Conservation (phyloP, 345 rosid genomes). For the Trapa incisa region DNA sequence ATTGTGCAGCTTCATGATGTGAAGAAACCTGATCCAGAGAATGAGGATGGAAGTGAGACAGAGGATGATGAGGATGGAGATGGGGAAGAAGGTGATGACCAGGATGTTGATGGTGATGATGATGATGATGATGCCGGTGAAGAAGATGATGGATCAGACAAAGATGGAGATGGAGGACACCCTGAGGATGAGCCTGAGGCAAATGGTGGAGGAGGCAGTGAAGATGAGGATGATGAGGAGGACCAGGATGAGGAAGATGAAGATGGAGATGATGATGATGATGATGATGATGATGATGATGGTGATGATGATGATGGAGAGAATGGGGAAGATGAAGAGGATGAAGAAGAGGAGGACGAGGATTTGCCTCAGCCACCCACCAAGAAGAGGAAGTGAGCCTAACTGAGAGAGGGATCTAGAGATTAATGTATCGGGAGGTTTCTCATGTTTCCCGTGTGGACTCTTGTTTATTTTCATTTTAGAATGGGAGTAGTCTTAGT, state of each 20-base stretch:
- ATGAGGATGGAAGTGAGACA: slow-evolving; percentile 33
- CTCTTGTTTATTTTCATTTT: not conserved
- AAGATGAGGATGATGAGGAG: slow-evolving; percentile 29
- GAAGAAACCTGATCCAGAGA: slow-evolving; percentile 32
- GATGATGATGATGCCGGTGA: slow-evolving; percentile 34
- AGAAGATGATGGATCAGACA: slow-evolving; percentile 27
- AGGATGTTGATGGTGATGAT: slow-evolving; percentile 30
- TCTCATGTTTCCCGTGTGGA: not conserved
- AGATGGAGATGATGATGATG: slow-evolving; percentile 11
- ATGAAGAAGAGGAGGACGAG: slow-evolving; percentile 13
- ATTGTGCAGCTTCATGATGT: slow-evolving; percentile 20
- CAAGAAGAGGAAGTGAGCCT: slow-evolving; percentile 42
- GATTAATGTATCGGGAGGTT: not conserved
- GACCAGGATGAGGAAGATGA: slow-evolving; percentile 21
- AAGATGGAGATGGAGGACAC: slow-evolving; percentile 27
- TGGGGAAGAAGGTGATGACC: slow-evolving; percentile 26
- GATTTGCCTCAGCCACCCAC: slow-evolving; percentile 41
- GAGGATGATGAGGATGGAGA: slow-evolving; percentile 41
- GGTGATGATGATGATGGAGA: slow-evolving; percentile 33
- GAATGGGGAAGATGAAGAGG: slow-evolving; percentile 29
- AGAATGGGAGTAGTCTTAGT: not conserved
- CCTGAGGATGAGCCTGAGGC: slow-evolving; percentile 36
- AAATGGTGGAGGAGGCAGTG: slow-evolving; percentile 31
- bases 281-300: slow-evolving; percentile 15
- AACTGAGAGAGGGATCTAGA: not conserved